Evolutionary conservation across 2,329 filamentous ascomycete species (phyloP).

Genomic region (Aspergillus oerlinghausenensis): DNA sequence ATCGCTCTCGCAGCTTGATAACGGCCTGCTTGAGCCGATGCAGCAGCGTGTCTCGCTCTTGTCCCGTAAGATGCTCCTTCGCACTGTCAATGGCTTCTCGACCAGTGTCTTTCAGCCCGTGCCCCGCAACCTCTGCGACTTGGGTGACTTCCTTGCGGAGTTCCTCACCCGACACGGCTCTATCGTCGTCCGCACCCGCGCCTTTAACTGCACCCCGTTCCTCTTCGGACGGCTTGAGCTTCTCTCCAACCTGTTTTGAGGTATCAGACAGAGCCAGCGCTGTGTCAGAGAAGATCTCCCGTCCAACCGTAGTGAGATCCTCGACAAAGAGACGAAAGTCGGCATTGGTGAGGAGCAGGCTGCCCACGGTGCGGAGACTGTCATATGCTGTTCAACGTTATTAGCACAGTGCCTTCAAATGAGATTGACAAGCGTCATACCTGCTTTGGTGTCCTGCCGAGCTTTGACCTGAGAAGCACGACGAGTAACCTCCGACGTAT

Average conservation of each 20-base stretch:
- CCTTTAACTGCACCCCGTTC: conserved; percentile 52
- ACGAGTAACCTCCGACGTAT: conserved; percentile 59
- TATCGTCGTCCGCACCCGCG: conserved; percentile 40
- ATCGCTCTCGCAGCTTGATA: conserved; percentile 65
- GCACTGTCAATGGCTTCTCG: conserved; percentile 64
- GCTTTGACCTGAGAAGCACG: conserved; percentile 60
- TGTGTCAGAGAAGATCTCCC: conserved; percentile 82
- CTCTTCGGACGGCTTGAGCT: conserved; percentile 63
- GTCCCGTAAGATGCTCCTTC: conserved; percentile 66
- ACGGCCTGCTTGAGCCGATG: conserved; percentile 74
- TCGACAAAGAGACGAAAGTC: conserved; percentile 84
- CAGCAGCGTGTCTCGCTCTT: conserved; percentile 68
- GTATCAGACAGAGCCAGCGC: conserved; percentile 73
- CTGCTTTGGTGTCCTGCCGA: conserved; percentile 67
- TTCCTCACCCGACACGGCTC: conserved; percentile 57
- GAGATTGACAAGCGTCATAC: conserved; percentile 35
- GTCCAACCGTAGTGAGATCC: conserved; percentile 72
- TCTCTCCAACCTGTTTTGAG: conserved; percentile 68
- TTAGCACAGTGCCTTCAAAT: conserved; percentile 2
- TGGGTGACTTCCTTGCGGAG: conserved; percentile 55
- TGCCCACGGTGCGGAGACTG: conserved; percentile 77
- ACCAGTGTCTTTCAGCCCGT: conserved; percentile 36
- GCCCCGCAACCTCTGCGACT: conserved; percentile 41
- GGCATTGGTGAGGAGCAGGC: conserved; percentile 80
- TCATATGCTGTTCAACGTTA: conserved; percentile 57